phyloP scores from a whole-genome alignment of 73 alveolate species.

The Tetrahymena elliotti region DNA sequence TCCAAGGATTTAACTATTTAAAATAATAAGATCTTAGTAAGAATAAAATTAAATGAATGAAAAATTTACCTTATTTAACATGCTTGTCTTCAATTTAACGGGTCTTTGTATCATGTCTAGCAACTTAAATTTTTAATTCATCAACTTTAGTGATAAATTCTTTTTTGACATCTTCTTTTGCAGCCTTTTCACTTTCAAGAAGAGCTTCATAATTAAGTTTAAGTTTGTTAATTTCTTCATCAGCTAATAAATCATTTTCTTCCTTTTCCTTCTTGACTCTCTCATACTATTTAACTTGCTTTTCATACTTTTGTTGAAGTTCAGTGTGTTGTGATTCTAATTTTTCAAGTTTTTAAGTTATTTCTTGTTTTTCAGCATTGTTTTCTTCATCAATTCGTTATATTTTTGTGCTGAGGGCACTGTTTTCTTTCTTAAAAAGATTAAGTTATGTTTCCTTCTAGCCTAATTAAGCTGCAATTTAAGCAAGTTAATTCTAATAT shows the following conservation, averaged over 20 bases:
- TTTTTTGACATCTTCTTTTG: neutral
- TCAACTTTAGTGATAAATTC: neutral
- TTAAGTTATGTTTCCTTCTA: neutral
- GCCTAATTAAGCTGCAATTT: neutral
- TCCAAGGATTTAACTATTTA: neutral
- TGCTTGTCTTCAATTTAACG: neutral
- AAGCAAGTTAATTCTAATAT: neutral
- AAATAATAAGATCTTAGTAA: neutral
- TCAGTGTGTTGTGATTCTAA: neutral
- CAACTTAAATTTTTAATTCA: neutral
- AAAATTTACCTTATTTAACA: neutral
- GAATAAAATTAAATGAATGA: neutral
- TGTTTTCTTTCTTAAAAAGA: neutral
- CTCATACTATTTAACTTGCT: neutral
- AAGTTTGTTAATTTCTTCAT: neutral
- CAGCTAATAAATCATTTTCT: neutral
- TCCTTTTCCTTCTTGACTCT: neutral
- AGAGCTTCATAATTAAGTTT: neutral
- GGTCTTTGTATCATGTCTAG: neutral
- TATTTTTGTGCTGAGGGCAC: neutral
- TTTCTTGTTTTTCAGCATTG: neutral
- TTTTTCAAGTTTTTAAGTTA: neutral
- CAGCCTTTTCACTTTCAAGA: neutral
- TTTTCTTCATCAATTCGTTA: neutral
- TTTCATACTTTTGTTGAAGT: neutral